Conservation (phyloP, 768 basidiomycete genomes). For the Termitomyces sp. region DNA sequence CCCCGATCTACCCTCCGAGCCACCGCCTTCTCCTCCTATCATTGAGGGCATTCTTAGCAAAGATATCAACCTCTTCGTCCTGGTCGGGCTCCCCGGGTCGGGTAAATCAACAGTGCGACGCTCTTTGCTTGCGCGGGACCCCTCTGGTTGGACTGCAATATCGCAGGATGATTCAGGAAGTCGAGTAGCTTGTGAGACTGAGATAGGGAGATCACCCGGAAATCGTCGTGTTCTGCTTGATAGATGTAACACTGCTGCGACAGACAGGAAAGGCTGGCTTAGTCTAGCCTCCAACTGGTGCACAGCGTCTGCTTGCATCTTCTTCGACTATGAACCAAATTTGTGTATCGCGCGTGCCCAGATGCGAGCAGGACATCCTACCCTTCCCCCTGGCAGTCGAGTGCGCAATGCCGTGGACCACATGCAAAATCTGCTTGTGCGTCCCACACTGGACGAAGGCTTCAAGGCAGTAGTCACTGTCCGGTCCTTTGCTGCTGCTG, state of each 20-base stretch:
- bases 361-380: constrained; percentile 54
- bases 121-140: constrained; percentile 43
- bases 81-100: constrained; percentile 62
- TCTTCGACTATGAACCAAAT: constrained; percentile 49
- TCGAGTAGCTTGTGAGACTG: constrained; percentile 44
- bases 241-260: constrained; percentile 48
- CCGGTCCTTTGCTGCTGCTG: constrained; percentile 47
- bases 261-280: constrained; percentile 50
- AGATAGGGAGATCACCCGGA: constrained; percentile 36
- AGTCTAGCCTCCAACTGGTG: constrained; percentile 46
- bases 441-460: constrained; percentile 47
- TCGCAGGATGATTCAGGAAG: constrained; percentile 58
- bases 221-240: constrained; percentile 49
- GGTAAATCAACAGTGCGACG: constrained; percentile 57
- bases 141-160: constrained; percentile 39
- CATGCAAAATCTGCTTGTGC: constrained; percentile 43
- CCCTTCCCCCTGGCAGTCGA: constrained; percentile 50
- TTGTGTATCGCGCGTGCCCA: constrained; percentile 55
- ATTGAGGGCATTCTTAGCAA: constrained; percentile 36
- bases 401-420: constrained; percentile 55
- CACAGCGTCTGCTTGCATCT: constrained; percentile 42
- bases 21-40: constrained; percentile 41
- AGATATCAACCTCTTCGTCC: constrained; percentile 41
- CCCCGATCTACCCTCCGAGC: constrained; percentile 48
- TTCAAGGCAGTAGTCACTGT: constrained; percentile 48